Conservation (phyloP, 495 filamentous ascomycete species). For the Articulospora tetracladia region DNA sequence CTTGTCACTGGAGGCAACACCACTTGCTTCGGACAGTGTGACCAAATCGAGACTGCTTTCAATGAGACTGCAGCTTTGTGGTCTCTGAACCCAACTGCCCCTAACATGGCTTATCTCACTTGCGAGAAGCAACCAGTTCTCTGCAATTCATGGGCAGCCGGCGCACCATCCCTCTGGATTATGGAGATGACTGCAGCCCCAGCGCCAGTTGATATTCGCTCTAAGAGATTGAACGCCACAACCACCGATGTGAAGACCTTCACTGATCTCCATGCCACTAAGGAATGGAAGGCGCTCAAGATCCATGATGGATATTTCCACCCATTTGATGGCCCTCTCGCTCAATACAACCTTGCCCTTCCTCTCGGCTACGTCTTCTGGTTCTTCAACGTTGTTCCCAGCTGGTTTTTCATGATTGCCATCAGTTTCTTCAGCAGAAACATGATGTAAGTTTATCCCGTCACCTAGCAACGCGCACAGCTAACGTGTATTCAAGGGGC, state of each 20-base stretch:
- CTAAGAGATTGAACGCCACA: constrained; percentile 60
- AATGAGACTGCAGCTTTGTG: constrained; percentile 65
- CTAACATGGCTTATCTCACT: constrained; percentile 68
- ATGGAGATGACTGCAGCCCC: constrained; percentile 54
- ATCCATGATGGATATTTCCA: constrained; percentile 73
- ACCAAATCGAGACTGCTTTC: constrained; percentile 41
- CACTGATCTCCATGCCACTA: constrained; percentile 58
- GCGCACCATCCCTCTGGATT: constrained; percentile 67
- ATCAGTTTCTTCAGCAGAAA: constrained; percentile 77
- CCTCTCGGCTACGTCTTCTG: constrained; percentile 73
- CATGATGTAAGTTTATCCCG: constrained; percentile 69
- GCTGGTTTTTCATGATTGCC: constrained; percentile 69
- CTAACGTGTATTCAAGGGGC: constrained; percentile 14
- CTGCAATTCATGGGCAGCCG: constrained; percentile 77
- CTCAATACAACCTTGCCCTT: constrained; percentile 56
- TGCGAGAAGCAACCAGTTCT: constrained; percentile 78
- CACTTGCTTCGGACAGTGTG: constrained; percentile 69
- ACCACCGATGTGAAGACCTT: constrained; percentile 59
- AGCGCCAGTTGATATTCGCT: constrained; percentile 57
- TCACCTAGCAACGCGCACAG: background rate
- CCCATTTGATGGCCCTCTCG: constrained; percentile 72
- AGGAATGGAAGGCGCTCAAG: constrained; percentile 51
- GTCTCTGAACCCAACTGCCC: constrained; percentile 58
- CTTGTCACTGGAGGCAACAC: constrained; percentile 81
- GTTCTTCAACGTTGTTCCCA: constrained; percentile 54